Evolutionary conservation across 2,329 filamentous ascomycete genomes (phyloP).

Genomic region (Pseudopyrenochaeta lycopersici): DNA sequence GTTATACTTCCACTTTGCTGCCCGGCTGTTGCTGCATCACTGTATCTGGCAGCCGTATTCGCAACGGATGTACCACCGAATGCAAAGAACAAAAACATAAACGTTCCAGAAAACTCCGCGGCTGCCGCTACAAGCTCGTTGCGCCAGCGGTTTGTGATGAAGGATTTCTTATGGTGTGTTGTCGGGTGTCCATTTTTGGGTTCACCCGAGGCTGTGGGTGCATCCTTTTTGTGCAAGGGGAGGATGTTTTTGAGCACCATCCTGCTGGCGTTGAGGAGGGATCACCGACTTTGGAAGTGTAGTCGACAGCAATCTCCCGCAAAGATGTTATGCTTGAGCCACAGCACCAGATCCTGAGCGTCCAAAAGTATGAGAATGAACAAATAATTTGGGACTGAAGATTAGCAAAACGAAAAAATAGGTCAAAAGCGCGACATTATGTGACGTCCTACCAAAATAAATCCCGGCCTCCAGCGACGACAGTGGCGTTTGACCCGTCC

Average conservation of each 20-base stretch:
- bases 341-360: no score
- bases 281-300: background rate
- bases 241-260: conserved; percentile 20
- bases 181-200: background rate
- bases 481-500: conserved; percentile 3
- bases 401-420: background rate
- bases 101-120: conserved; percentile 51
- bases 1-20: conserved; percentile 34
- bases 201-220: background rate
- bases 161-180: background rate
- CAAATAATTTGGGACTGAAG: background rate
- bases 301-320: background rate
- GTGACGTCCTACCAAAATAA: conserved; percentile 3
- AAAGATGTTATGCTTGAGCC: no score
- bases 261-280: background rate
- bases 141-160: conserved; percentile 29
- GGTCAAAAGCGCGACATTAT: background rate
- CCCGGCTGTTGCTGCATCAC: conserved; percentile 28
- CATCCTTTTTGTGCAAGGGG: conserved; percentile 13
- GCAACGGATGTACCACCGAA: conserved; percentile 51
- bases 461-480: conserved; percentile 1
- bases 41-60: conserved; percentile 39
- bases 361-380: background rate
- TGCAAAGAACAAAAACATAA: conserved; percentile 53
- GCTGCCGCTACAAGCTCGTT: conserved; percentile 47